These are phyloP conservation scores for Cladosporium sphaerospermum DNA, from an alignment of 2,329 filamentous ascomycete species.

Conservation along the genomic window DNA sequence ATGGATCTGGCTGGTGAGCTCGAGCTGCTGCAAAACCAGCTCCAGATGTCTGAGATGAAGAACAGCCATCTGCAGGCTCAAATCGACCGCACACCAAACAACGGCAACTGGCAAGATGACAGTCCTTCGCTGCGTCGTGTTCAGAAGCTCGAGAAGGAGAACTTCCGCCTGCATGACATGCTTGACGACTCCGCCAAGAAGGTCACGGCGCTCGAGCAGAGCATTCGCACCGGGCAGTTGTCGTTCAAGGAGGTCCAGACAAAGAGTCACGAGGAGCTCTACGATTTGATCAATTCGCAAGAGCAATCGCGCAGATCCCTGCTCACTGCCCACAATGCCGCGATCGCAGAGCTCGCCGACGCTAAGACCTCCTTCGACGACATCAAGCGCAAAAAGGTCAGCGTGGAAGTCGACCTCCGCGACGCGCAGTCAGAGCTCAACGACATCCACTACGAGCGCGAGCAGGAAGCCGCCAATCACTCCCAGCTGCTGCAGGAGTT, in stretches of 20 bases:
- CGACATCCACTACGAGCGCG: slow-evolving; percentile 69
- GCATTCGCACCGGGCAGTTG: slow-evolving; percentile 77
- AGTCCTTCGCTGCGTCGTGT: slow-evolving; percentile 74
- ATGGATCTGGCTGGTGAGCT: slow-evolving; percentile 89
- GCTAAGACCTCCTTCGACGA: slow-evolving; percentile 83
- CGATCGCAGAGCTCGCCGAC: slow-evolving; percentile 76
- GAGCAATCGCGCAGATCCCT: slow-evolving; percentile 80
- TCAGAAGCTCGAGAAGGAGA: slow-evolving; percentile 87
- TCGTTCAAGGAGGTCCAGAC: slow-evolving; percentile 87
- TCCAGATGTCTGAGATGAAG: slow-evolving; percentile 91
- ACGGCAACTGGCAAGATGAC: slow-evolving; percentile 61
- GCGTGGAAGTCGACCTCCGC: slow-evolving; percentile 77
- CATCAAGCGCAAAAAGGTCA: slow-evolving; percentile 72
- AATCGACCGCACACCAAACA: slow-evolving; percentile 60
- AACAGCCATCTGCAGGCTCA: slow-evolving; percentile 89
- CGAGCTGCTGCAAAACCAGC: slow-evolving; percentile 86
- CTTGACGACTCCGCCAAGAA: slow-evolving; percentile 92
- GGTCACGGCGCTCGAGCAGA: slow-evolving; percentile 81
- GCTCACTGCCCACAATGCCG: slow-evolving; percentile 77
- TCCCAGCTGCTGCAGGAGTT: slow-evolving; percentile 87
- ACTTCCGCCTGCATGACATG: slow-evolving; percentile 85
- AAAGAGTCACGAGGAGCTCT: slow-evolving; percentile 88
- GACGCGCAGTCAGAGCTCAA: slow-evolving; percentile 77
- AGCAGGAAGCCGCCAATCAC: slow-evolving; percentile 82
- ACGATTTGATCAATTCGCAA: slow-evolving; percentile 86